Conservation (phyloP, 352 stramenopile species). For the Phytopythium aichiense region DNA sequence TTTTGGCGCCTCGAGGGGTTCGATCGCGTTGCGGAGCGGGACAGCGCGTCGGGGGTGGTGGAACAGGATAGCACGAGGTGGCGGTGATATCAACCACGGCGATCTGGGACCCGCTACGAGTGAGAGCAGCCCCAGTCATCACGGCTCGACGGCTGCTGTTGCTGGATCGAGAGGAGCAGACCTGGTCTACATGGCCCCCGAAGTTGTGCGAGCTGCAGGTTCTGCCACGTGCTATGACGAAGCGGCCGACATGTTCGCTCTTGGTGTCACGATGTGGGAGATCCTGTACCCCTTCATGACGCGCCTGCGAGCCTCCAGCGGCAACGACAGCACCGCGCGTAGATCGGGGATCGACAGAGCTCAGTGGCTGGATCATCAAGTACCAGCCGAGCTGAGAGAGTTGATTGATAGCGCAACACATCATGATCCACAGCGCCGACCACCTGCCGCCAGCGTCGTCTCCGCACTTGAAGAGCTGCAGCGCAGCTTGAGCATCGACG, state of each 20-base stretch:
- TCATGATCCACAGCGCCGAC: slow-evolving; percentile 22
- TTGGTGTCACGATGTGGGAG: slow-evolving; percentile 59
- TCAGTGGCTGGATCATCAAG: background rate
- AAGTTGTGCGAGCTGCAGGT: slow-evolving; percentile 35
- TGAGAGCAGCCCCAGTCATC: no score
- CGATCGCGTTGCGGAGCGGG: background rate
- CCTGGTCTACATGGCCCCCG: slow-evolving; percentile 48
- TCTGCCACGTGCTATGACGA: slow-evolving; percentile 23
- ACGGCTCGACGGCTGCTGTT: background rate
- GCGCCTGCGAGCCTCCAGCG: background rate
- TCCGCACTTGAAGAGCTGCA: slow-evolving; percentile 36
- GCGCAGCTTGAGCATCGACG: slow-evolving; percentile 18
- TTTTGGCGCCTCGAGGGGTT: slow-evolving; percentile 24
- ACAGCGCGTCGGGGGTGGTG: background rate
- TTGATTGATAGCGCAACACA: slow-evolving; percentile 42
- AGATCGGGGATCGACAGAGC: no score
- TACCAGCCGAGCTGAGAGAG: slow-evolving; percentile 21
- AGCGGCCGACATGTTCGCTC: slow-evolving; percentile 46
- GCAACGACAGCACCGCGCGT: no score
- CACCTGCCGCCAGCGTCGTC: slow-evolving; percentile 35
- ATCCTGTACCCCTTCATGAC: slow-evolving; percentile 29
- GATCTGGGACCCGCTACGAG: no score
- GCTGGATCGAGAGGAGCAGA: slow-evolving; percentile 8
- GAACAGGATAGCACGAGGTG: background rate
- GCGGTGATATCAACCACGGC: background rate